These are phyloP conservation scores for Boletus huronensis DNA, from an alignment of 768 basidiomycete species.

Conservation along the genomic window DNA sequence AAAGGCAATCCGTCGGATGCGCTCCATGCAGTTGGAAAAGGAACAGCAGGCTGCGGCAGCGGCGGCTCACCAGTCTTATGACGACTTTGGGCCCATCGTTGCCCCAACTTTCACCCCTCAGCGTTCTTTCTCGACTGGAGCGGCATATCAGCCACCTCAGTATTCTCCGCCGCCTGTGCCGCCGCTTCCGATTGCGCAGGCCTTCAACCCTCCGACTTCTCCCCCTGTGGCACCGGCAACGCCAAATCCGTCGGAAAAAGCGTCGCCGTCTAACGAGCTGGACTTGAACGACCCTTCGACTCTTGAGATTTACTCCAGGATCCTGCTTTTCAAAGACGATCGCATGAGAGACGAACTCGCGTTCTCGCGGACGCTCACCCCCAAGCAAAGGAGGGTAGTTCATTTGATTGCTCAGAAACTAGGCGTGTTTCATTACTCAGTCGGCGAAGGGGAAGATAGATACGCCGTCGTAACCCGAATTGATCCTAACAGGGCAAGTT, in stretches of 20 bases:
- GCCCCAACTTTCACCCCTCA: constrained; percentile 62
- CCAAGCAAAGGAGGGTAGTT: constrained; percentile 87
- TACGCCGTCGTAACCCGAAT: constrained; percentile 93
- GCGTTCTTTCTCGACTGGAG: constrained; percentile 65
- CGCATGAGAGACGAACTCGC: constrained; percentile 96
- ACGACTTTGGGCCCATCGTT: constrained; percentile 66
- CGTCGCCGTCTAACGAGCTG: constrained; percentile 62
- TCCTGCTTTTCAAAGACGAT: constrained; percentile 96
- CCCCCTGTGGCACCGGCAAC: constrained; percentile 57
- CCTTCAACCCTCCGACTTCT: constrained; percentile 42
- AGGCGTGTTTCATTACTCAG: constrained; percentile 90
- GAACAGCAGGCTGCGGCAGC: constrained; percentile 46
- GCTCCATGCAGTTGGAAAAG: constrained; percentile 92
- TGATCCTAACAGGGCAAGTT: constrained; percentile 74
- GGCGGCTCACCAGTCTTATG: constrained; percentile 48
- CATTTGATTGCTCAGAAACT: constrained; percentile 96
- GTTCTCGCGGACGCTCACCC: constrained; percentile 82
- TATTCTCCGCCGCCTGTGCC: constrained; percentile 61
- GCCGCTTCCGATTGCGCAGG: constrained; percentile 39
- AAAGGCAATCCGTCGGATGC: constrained; percentile 97
- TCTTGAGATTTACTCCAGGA: constrained; percentile 94
- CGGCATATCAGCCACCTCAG: constrained; percentile 55
- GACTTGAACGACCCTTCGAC: constrained; percentile 96
- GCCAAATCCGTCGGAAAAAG: constrained; percentile 64
- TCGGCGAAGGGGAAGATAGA: constrained; percentile 89